These are phyloP conservation scores for Gautieria morchelliformis DNA, from an alignment of 768 basidiomycete species.

Conservation along the genomic window DNA sequence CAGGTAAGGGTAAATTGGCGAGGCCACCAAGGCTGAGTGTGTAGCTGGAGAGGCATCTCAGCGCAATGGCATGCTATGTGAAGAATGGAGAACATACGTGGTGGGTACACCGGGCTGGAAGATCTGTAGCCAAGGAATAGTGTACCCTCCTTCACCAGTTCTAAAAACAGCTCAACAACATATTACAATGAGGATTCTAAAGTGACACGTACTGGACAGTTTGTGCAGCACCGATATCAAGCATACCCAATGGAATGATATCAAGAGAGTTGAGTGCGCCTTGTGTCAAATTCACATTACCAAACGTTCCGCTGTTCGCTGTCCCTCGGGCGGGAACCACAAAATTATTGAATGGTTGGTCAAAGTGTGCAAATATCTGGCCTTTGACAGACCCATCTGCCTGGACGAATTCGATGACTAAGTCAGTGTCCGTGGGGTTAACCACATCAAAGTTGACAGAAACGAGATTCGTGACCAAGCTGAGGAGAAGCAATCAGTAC, in stretches of 20 bases:
- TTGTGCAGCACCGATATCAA: slow-evolving; percentile 44
- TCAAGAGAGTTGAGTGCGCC: slow-evolving; percentile 47
- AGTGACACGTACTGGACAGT: slow-evolving; percentile 28
- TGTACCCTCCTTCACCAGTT: slow-evolving; percentile 46
- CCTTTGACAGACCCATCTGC: slow-evolving; percentile 44
- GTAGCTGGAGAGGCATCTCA: not conserved
- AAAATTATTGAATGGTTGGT: slow-evolving; percentile 43
- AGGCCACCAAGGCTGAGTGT: not conserved
- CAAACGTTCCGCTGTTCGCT: slow-evolving; percentile 50
- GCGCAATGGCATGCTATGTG: not conserved
- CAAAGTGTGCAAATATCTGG: slow-evolving; percentile 48
- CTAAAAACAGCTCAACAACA: slow-evolving; percentile 11
- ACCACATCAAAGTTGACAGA: slow-evolving; percentile 49
- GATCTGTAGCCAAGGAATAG: slow-evolving; percentile 57
- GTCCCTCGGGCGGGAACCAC: slow-evolving; percentile 47
- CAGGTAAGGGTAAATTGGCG: not conserved
- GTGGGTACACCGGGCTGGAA: slow-evolving; percentile 45
- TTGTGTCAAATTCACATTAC: slow-evolving; percentile 47
- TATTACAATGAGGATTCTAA: not conserved
- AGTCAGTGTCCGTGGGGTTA: slow-evolving; percentile 50
- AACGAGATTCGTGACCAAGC: slow-evolving; percentile 41
- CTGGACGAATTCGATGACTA: slow-evolving; percentile 49
- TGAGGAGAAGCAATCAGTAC: slow-evolving; percentile 2
- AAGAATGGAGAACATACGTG: slow-evolving; percentile 22
- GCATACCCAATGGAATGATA: slow-evolving; percentile 43